These are phyloP conservation scores for Xylariomycetidae sp. DNA, from an alignment of 2,329 filamentous ascomycete species.

Conservation along the genomic window DNA sequence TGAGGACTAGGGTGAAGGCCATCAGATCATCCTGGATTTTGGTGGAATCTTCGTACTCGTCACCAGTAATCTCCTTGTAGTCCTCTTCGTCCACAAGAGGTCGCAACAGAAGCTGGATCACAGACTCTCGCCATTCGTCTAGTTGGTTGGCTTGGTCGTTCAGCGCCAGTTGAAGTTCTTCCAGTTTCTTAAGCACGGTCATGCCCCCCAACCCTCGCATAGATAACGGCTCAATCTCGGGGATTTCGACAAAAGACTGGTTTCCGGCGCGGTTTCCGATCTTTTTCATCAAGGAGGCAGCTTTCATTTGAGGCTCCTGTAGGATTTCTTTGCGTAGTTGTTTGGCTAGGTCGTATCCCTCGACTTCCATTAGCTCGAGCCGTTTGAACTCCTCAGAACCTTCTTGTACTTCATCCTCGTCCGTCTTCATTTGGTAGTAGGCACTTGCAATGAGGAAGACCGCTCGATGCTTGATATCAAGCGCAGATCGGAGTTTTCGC, in stretches of 20 bases:
- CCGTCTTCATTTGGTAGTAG: conserved; percentile 75
- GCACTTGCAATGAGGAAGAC: conserved; percentile 81
- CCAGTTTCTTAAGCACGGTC: conserved; percentile 57
- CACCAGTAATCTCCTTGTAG: conserved; percentile 63
- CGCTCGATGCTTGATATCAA: conserved; percentile 77
- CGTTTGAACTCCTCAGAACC: conserved; percentile 60
- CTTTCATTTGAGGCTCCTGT: conserved; percentile 47
- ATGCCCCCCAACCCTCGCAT: conserved; percentile 67
- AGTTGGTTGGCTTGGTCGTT: conserved; percentile 68
- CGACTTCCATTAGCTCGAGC: conserved; percentile 64
- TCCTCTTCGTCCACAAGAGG: conserved; percentile 61
- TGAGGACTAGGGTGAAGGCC: conserved; percentile 74
- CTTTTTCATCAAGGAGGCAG: conserved; percentile 56
- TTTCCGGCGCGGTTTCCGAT: conserved; percentile 48
- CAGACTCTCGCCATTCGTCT: conserved; percentile 67
- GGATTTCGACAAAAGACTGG: conserved; percentile 56
- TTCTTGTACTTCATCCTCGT: conserved; percentile 56
- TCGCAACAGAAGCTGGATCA: conserved; percentile 64
- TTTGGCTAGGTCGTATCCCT: conserved; percentile 75
- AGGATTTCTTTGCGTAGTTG: conserved; percentile 71
- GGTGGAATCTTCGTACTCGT: conserved; percentile 85
- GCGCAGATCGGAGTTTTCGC: conserved; percentile 61
- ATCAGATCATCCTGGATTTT: conserved; percentile 84
- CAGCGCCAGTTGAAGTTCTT: conserved; percentile 59
- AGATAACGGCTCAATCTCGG: conserved; percentile 48